Conservation (phyloP, 495 filamentous ascomycete species). For the Bathelium albidoporum region DNA sequence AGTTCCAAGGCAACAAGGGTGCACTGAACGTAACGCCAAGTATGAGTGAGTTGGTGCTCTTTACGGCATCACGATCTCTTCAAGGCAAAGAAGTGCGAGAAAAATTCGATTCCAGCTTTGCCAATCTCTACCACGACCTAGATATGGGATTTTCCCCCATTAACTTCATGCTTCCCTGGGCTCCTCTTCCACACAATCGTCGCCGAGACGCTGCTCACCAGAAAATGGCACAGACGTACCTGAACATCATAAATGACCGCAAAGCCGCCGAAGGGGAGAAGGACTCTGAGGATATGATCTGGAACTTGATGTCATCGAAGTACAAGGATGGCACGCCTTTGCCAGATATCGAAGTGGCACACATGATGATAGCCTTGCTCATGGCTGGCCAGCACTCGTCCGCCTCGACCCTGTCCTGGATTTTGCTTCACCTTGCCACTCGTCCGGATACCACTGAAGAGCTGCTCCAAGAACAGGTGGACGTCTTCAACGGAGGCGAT, state of each 20-base stretch:
- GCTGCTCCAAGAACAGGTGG: slow-evolving; percentile 45
- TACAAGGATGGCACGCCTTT: slow-evolving; percentile 54
- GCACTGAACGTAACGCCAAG: slow-evolving; percentile 44
- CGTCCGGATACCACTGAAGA: slow-evolving; percentile 48
- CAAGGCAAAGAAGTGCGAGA: slow-evolving; percentile 56
- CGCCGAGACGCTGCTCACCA: slow-evolving; percentile 47
- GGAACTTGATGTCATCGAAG: slow-evolving; percentile 53
- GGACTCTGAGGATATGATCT: slow-evolving; percentile 55
- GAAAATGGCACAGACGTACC: slow-evolving; percentile 50
- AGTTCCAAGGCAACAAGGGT: slow-evolving; percentile 40
- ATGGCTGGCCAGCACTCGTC: slow-evolving; percentile 59
- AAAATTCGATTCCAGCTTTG: slow-evolving; percentile 51
- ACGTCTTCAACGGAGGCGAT: slow-evolving; percentile 39
- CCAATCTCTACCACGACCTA: slow-evolving; percentile 54
- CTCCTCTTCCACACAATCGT: slow-evolving; percentile 52
- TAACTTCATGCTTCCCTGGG: slow-evolving; percentile 57
- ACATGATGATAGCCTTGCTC: slow-evolving; percentile 60
- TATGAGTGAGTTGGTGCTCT: slow-evolving; percentile 54
- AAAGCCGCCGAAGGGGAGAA: slow-evolving; percentile 39
- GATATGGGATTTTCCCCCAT: slow-evolving; percentile 56
- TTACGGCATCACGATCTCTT: slow-evolving; percentile 54
- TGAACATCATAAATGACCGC: slow-evolving; percentile 48
- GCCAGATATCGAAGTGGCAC: slow-evolving; percentile 52
- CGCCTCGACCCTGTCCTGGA: slow-evolving; percentile 51
- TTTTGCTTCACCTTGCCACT: slow-evolving; percentile 47